A percentile compares a stretch with the other conserved stretches of the same genome.
phyloP scores from a whole-genome alignment of 2,329 filamentous ascomycete species.

The Tolypocladium endophyticum region DNA sequence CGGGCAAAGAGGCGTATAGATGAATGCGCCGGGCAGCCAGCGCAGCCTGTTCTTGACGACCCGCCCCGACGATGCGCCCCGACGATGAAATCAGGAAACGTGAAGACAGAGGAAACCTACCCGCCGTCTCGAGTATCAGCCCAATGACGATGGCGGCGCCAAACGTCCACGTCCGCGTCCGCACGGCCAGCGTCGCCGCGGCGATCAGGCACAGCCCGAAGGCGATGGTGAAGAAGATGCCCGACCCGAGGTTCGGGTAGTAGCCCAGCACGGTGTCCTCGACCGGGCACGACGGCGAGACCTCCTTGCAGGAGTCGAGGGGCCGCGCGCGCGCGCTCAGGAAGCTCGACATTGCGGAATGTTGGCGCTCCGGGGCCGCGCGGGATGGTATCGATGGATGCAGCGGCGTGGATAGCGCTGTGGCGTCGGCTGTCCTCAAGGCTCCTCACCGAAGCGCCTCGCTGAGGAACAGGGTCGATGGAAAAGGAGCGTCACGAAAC shows the following conservation, averaged over 20 bases:
- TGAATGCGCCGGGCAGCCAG: too few species aligned
- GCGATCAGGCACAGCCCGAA: slow-evolving; percentile 35
- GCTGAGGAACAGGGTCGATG: not conserved
- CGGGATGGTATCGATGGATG: not conserved
- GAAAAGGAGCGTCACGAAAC: not conserved
- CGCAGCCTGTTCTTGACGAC: not conserved
- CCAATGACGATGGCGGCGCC: slow-evolving; percentile 37
- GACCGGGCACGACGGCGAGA: slow-evolving; percentile 38
- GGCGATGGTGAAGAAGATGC: slow-evolving; percentile 40
- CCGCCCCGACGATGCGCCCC: not conserved
- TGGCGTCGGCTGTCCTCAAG: not conserved
- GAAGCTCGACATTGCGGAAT: slow-evolving; percentile 4
- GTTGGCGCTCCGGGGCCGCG: not conserved
- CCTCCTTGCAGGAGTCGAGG: slow-evolving; percentile 18
- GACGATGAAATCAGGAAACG: not conserved
- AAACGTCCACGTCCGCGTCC: slow-evolving; percentile 46
- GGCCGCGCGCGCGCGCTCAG: not conserved
- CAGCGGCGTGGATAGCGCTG: not conserved
- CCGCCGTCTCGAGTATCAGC: slow-evolving; percentile 38
- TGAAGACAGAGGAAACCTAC: slow-evolving; percentile 17
- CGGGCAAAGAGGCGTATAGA: not conserved
- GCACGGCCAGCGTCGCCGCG: slow-evolving; percentile 31
- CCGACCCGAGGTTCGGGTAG: slow-evolving; percentile 43
- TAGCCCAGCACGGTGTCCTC: slow-evolving; percentile 43
- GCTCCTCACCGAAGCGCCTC: not conserved